These are phyloP conservation scores for Starmera caribaea DNA, from an alignment of 805 yeast genomes.

Conservation along the genomic window DNA sequence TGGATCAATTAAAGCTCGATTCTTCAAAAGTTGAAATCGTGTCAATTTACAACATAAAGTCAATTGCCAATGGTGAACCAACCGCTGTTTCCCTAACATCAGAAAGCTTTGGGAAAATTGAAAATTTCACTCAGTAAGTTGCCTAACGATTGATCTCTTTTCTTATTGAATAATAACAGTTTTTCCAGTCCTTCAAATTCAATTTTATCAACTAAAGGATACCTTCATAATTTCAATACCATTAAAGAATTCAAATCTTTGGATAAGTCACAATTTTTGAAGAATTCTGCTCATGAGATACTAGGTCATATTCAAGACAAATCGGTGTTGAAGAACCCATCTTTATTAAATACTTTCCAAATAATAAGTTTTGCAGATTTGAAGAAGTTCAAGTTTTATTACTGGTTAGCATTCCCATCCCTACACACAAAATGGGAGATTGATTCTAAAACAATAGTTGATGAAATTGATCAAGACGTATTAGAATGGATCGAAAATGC, in stretches of 20 bases:
- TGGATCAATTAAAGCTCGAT: constrained; percentile 58
- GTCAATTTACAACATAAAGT: constrained; percentile 20
- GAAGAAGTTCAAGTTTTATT: constrained; percentile 77
- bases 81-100: constrained; percentile 18
- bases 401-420: constrained; percentile 84
- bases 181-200: constrained; percentile 10
- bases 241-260: constrained; percentile 71
- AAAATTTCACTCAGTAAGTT: constrained; percentile 7
- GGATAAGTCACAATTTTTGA: constrained; percentile 54
- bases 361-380: constrained; percentile 75
- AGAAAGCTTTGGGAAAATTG: constrained; percentile 20
- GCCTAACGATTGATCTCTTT: not conserved
- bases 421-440: constrained; percentile 42
- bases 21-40: constrained; percentile 17
- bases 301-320: constrained; percentile 22
- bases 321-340: constrained; percentile 28
- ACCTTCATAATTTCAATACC: constrained; percentile 60
- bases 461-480: constrained; percentile 6
- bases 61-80: constrained; percentile 20
- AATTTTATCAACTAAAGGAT: constrained; percentile 26
- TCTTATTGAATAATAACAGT: not conserved
- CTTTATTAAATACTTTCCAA: constrained; percentile 31
- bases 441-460: constrained; percentile 1
- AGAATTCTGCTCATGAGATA: constrained; percentile 25
- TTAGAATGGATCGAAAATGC: constrained; percentile 7